Evolutionary conservation across 2,329 filamentous ascomycete genomes (phyloP).

Genomic region (Fusarium gaditjirri): DNA sequence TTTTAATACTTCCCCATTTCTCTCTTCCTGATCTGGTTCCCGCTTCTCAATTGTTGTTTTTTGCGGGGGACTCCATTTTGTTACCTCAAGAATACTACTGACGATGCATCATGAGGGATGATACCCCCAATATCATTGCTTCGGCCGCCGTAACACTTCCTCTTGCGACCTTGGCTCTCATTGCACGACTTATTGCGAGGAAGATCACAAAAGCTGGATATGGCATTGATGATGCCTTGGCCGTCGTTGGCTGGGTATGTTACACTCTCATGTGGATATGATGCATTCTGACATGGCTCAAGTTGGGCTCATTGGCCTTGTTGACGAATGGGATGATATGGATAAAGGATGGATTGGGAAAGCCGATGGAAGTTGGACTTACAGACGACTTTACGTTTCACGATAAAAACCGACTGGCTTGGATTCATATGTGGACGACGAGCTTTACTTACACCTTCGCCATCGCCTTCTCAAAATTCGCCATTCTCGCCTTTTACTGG

Average conservation of each 20-base stretch:
- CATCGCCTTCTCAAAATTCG: constrained; percentile 45
- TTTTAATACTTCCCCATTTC: constrained; percentile 25
- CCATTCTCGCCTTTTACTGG: constrained; percentile 47
- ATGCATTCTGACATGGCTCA: not conserved
- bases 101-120: constrained; percentile 40
- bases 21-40: constrained; percentile 2
- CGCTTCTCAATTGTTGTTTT: not conserved
- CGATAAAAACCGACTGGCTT: constrained; percentile 30
- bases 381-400: constrained; percentile 23
- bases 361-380: constrained; percentile 29
- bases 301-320: constrained; percentile 35
- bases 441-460: constrained; percentile 46
- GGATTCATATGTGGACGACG: constrained; percentile 41
- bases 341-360: constrained; percentile 28
- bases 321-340: constrained; percentile 32
- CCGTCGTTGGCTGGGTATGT: constrained; percentile 40
- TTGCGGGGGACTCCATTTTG: not conserved
- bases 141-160: constrained; percentile 35
- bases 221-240: constrained; percentile 35
- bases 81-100: not conserved
- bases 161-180: constrained; percentile 33
- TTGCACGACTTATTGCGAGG: constrained; percentile 32
- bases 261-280: not conserved
- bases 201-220: constrained; percentile 40
- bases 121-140: constrained; percentile 39